phyloP scores from a whole-genome alignment of 208 protist genomes.

The Trypanosoma rangeli region DNA sequence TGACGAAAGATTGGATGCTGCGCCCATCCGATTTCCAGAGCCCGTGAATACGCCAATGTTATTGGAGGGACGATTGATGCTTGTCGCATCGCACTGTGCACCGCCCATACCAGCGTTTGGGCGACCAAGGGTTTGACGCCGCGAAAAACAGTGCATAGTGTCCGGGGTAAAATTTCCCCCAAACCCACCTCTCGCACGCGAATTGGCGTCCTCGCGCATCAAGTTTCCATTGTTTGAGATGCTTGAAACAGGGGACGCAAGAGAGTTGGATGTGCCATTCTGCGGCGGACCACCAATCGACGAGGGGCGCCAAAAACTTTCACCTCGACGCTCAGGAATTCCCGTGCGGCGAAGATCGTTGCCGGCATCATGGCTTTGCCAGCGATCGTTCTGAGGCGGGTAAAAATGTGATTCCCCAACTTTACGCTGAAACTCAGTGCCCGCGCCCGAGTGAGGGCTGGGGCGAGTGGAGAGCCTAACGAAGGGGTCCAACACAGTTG shows the following conservation, averaged over 20 bases:
- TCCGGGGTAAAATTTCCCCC: background rate
- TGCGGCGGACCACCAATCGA: background rate
- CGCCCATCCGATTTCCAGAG: background rate
- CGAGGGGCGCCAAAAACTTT: constrained; percentile 15
- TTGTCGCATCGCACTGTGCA: background rate
- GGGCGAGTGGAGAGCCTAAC: constrained; percentile 10
- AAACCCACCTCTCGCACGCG: background rate
- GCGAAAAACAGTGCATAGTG: constrained; percentile 8
- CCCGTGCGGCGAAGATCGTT: background rate
- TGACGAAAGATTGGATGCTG: background rate
- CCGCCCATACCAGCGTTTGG: background rate
- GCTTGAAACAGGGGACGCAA: constrained; percentile 21
- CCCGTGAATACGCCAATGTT: background rate
- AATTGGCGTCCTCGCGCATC: constrained; percentile 9
- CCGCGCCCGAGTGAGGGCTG: constrained; percentile 2
- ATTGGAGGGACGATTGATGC: background rate
- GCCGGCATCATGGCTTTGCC: constrained; percentile 21
- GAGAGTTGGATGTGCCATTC: constrained; percentile 1
- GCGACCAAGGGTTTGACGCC: background rate
- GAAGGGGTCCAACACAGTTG: constrained; percentile 22
- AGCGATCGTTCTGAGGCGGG: constrained; percentile 20
- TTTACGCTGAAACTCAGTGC: background rate
- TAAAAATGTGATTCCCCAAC: background rate
- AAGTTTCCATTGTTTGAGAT: constrained; percentile 21
- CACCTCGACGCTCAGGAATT: constrained; percentile 2